Evolutionary conservation across 108 stramenopile species (phyloP), one percentile per base, ranked within the genome.

Genomic region (Tribonema minus): DNA sequence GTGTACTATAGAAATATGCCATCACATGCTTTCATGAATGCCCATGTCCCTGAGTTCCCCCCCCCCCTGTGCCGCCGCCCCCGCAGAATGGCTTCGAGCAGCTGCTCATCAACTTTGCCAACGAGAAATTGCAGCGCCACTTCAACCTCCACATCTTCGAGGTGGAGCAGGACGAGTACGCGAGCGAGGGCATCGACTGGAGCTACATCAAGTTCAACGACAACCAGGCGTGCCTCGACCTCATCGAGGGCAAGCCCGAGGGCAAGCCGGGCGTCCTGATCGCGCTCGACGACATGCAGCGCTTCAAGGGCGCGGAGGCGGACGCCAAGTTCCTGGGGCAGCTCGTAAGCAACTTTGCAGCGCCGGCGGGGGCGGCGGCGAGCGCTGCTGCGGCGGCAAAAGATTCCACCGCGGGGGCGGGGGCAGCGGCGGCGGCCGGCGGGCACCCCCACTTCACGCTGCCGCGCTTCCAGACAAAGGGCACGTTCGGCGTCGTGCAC

Each of bases 61-160:
- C n/a, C n/a, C n/a, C n/a, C n/a, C n/a, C n/a, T n/a, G n/a, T n/a
- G n/a, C n/a, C n/a, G n/a, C n/a, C n/a, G n/a, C n/a, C n/a, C n/a
- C n/a, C n/a, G n/a, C n/a, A n/a, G 36, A 96, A 96, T 87, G 91
- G 93, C 28, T 93, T 92, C 82, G 96, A 97, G 83, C 96, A 97
- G 82, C 89, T 95, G 29, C 85, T 94, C 34, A 95, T 97, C 84
- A 97, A 97, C 83, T 95, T 93, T 75, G 93, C 93, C 75, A 95
- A 95, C 79, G 92, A 96, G 74, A 92, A 91, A 71, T 84, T 96
- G 3, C 95, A 96, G 71, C 84, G 80, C 62, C 95, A 98, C 74
- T 98, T 98, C 86, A 98, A 96, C 82, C 86, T 88, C 29, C 92
- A 98, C 72, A 74, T 96, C 27, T 98, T 98, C 84, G 92, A 93